phyloP scores from a whole-genome alignment of 345 rosid species.

The Gossypium australe region DNA sequence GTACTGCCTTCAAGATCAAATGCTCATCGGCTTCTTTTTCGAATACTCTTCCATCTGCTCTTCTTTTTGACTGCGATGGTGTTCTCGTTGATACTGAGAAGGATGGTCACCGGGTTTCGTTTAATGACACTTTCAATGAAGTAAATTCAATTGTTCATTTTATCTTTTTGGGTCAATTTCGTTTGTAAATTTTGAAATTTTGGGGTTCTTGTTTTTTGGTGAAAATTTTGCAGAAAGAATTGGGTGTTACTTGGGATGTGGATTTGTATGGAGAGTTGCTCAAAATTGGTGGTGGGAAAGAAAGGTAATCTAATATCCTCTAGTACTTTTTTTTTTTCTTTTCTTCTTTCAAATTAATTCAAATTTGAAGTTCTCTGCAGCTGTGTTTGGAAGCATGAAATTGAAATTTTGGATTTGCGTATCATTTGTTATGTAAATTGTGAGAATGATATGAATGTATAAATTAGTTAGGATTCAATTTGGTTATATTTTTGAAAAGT shows the following conservation, averaged over 20 bases:
- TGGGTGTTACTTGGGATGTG: constrained; percentile 88
- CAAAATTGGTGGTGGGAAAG: constrained; percentile 96
- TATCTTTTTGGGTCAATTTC: not conserved
- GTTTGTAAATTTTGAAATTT: not conserved
- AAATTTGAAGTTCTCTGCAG: not conserved
- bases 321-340: not conserved
- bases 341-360: not conserved
- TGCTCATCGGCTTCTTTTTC: constrained; percentile 42
- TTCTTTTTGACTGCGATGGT: constrained; percentile 90
- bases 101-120: constrained; percentile 91
- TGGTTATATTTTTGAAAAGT: not conserved
- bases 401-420: not conserved
- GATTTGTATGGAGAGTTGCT: constrained; percentile 87
- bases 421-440: not conserved
- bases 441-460: not conserved
- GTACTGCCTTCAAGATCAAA: constrained; percentile 22
- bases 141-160: constrained; percentile 18
- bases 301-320: constrained; percentile 40
- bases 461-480: not conserved
- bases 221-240: constrained; percentile 43
- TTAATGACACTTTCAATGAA: constrained; percentile 88
- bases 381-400: not conserved
- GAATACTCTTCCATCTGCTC: constrained; percentile 64
- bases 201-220: not conserved
- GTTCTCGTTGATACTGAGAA: constrained; percentile 95